Evolutionary conservation across 306 rosid species (phyloP).

Genomic region (Begonia peltatifolia): DNA sequence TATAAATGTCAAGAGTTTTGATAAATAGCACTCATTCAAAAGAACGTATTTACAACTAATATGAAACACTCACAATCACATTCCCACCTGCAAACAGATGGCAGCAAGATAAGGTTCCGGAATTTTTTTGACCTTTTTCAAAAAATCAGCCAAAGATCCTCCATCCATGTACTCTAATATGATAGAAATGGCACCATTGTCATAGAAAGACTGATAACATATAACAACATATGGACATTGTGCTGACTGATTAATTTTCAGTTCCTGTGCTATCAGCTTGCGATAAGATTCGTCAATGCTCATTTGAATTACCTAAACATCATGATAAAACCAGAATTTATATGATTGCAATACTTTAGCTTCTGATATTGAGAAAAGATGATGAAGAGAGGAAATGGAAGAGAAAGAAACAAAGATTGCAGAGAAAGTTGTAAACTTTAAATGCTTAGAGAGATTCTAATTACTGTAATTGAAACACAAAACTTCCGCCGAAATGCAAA

Average conservation of each 20-base stretch:
- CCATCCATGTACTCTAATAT: slow-evolving; percentile 99
- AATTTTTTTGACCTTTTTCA: slow-evolving; percentile 70
- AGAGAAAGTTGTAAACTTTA: not conserved
- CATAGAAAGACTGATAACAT: slow-evolving; percentile 79
- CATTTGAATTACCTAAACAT: slow-evolving; percentile 77
- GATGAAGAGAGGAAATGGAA: slow-evolving; percentile 4
- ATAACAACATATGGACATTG: slow-evolving; percentile 83
- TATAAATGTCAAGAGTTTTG: slow-evolving; percentile 7
- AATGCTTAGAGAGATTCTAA: not conserved
- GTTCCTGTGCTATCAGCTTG: slow-evolving; percentile 77
- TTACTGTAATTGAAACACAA: no score
- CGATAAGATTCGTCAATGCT: slow-evolving; percentile 70
- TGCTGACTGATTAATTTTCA: slow-evolving; percentile 86
- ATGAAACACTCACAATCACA: slow-evolving; percentile 5
- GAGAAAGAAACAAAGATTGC: slow-evolving; percentile 1
- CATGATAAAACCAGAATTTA: slow-evolving; percentile 6
- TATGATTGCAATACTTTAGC: slow-evolving; percentile 7
- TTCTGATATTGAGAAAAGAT: slow-evolving; percentile 2
- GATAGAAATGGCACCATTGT: slow-evolving; percentile 72
- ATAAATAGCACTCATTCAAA: not conserved
- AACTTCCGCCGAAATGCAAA: not conserved
- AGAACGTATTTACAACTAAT: not conserved
- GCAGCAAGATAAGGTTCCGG: slow-evolving; percentile 73
- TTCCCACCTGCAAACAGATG: slow-evolving; percentile 75
- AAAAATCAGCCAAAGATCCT: slow-evolving; percentile 81